A percentile compares a stretch with the other conserved stretches of the same genome.
Conservation (phyloP, 805 yeast genomes). For the Yarrowia sp. region DNA sequence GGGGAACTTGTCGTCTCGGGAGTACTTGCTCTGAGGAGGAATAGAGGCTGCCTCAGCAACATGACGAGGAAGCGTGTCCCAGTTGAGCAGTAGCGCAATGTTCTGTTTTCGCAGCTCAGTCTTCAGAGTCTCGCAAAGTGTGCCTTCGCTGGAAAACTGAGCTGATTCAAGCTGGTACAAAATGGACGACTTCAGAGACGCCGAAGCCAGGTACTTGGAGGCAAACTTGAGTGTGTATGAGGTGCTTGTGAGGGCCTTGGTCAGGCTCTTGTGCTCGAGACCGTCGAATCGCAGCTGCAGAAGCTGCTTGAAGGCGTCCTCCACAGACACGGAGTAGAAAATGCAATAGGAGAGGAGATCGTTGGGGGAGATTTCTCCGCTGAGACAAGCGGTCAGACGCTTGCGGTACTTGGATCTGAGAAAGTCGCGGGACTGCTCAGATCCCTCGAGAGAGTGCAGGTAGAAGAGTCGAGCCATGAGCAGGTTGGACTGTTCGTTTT, state of each 20-base stretch:
- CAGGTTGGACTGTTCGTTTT: neutral
- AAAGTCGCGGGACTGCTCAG: neutral
- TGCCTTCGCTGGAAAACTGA: slow-evolving; percentile 4
- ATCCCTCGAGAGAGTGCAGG: neutral
- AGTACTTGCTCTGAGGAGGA: slow-evolving; percentile 6
- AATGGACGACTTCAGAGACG: slow-evolving; percentile 5
- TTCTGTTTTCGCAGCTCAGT: neutral
- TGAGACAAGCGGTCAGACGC: neutral
- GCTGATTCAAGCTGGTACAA: slow-evolving; percentile 18
- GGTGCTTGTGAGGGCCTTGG: neutral
- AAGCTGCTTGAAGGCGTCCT: neutral
- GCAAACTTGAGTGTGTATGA: slow-evolving; percentile 10
- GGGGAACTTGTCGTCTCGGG: slow-evolving; percentile 7
- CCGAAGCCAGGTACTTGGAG: neutral
- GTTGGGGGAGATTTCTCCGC: neutral
- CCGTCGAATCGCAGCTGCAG: neutral
- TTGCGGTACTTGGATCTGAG: neutral
- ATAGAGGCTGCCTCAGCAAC: slow-evolving; percentile 6
- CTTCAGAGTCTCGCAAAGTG: neutral
- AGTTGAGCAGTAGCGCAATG: slow-evolving; percentile 4
- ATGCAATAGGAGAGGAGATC: slow-evolving; percentile 18
- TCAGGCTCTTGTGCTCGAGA: neutral
- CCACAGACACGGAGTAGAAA: neutral
- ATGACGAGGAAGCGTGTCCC: neutral
- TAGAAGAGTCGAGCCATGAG: slow-evolving; percentile 13